Evolutionary conservation across 495 filamentous ascomycete species (phyloP).

Genomic region (Xylaria telfairii): DNA sequence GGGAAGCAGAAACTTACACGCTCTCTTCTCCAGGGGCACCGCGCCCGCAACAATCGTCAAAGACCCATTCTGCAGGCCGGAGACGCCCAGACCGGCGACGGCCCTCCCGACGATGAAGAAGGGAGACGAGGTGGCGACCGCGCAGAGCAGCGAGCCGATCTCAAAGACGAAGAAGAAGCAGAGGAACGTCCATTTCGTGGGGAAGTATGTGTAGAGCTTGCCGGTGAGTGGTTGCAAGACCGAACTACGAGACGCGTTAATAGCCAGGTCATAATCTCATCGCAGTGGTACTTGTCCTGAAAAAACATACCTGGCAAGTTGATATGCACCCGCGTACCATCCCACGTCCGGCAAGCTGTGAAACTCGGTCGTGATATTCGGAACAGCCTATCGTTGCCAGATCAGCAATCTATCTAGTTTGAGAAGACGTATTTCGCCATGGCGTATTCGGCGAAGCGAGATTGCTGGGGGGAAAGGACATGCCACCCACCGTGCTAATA

Average conservation of each 20-base stretch:
- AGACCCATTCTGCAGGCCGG: slow-evolving; percentile 58
- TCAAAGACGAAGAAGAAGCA: slow-evolving; percentile 55
- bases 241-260: slow-evolving; percentile 38
- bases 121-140: slow-evolving; percentile 52
- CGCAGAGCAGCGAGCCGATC: slow-evolving; percentile 61
- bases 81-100: slow-evolving; percentile 57
- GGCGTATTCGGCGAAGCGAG: not conserved
- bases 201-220: slow-evolving; percentile 56
- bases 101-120: slow-evolving; percentile 62
- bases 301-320: slow-evolving; percentile 44
- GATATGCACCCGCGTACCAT: slow-evolving; percentile 57
- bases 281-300: not conserved
- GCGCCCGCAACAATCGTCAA: slow-evolving; percentile 57
- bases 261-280: not conserved
- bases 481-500: slow-evolving; percentile 49
- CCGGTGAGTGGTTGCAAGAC: slow-evolving; percentile 57
- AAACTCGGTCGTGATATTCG: slow-evolving; percentile 53
- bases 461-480: not conserved
- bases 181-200: slow-evolving; percentile 53
- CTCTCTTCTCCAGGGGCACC: slow-evolving; percentile 53
- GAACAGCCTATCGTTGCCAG: slow-evolving; percentile 35
- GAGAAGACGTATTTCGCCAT: slow-evolving; percentile 47
- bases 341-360: slow-evolving; percentile 53
- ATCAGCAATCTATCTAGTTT: slow-evolving; percentile 5
- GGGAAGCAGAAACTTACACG: slow-evolving; percentile 43